These are phyloP conservation scores for Xerocomus potaroensis DNA, from an alignment of 768 basidiomycete species.

Conservation along the genomic window DNA sequence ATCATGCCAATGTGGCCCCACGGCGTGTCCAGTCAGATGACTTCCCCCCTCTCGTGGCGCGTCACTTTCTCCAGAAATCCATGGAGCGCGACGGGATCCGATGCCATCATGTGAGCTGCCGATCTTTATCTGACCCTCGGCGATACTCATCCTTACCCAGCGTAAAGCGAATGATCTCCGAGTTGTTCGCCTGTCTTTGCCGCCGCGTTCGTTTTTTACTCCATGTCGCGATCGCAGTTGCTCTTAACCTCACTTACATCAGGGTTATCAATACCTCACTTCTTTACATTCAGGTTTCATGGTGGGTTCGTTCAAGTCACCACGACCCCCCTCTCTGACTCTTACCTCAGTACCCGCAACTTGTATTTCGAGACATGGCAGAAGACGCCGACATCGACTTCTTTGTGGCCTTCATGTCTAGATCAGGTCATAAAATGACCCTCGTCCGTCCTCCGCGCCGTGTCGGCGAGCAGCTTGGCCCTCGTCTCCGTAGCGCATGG, in stretches of 20 bases:
- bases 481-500: slow-evolving; percentile 38
- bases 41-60: slow-evolving; percentile 45
- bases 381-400: slow-evolving; percentile 50
- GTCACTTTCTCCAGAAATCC: slow-evolving; percentile 65
- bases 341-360: slow-evolving; percentile 47
- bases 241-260: slow-evolving; percentile 9
- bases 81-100: slow-evolving; percentile 57
- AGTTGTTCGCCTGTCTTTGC: slow-evolving; percentile 58
- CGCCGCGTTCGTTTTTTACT: slow-evolving; percentile 42
- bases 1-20: slow-evolving; percentile 65
- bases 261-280: slow-evolving; percentile 73
- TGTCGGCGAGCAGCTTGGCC: slow-evolving; percentile 35
- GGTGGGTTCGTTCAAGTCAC: slow-evolving; percentile 34
- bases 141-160: slow-evolving; percentile 34
- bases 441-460: slow-evolving; percentile 40
- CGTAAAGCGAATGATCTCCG: slow-evolving; percentile 56
- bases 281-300: slow-evolving; percentile 52
- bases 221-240: slow-evolving; percentile 2
- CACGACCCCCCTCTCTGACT: slow-evolving; percentile 8
- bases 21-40: slow-evolving; percentile 46
- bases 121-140: not conserved
- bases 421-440: slow-evolving; percentile 51
- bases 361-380: slow-evolving; percentile 58
- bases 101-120: slow-evolving; percentile 50
- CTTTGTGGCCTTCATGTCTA: slow-evolving; percentile 64